Evolutionary conservation across 1,284 basidiomycete genomes (phyloP), one percentile per base, ranked within the genome.

Genomic region (Phenoliferia sp.): DNA sequence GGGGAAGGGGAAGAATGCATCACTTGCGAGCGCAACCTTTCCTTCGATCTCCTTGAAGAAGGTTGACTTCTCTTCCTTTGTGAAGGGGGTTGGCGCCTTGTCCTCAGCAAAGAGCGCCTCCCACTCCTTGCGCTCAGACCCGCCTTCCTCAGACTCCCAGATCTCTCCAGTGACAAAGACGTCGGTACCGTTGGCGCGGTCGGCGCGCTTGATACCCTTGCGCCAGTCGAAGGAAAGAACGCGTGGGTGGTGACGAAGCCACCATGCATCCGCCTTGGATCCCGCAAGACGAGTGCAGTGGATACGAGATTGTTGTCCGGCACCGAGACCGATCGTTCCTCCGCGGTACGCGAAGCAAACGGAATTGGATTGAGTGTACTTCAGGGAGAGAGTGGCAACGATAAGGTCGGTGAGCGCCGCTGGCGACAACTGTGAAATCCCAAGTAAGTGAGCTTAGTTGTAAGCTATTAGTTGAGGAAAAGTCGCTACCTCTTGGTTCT

Each of bases 1-100:
- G 10, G 94, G 87, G 87, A 99, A 99, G 50, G 95, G 95, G 91
- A 99, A 99, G 85, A 99, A 99, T 66, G 95, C 95, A 76, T 99
- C 96, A 72, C 90, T 93, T 44, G 92, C 92, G 79, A 94, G 94
- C 9, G 90, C 88, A 60, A 99, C 95, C 69, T 71, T 70, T 39
- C 87, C 90, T 63, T 88, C 87, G 68, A 96, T 81, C 81, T 87
- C 82, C 65, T 77, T 80, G 69, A 87, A 86, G 85, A 92, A 92
- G 62, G 84, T 84, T 74, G 82, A 85, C 77, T 86, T 87, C 82
- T 97, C 94, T 74, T 85, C 84, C 28, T 81, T 84, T 26, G 82
- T 86, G 71, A 99, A 81, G 26, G 88, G 82, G 69, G 80, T 81
- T 0, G 94, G 92, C 12, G 87, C 81, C 36, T 69, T 56, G 2